phyloP scores from a whole-genome alignment of 192 early-diverging fungal species.

The Physocladia obscura region DNA sequence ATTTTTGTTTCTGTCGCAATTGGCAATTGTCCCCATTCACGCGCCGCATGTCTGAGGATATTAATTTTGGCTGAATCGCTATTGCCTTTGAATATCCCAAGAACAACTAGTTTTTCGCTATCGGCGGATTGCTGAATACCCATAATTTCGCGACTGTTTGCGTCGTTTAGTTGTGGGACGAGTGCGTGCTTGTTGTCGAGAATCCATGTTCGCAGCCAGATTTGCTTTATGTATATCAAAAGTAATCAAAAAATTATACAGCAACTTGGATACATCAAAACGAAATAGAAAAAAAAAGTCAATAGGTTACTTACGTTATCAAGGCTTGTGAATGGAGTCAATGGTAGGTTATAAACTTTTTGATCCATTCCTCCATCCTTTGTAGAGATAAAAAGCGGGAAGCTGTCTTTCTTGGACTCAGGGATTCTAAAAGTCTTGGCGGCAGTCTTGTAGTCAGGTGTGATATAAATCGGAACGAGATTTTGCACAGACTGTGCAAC shows the following conservation, averaged over 20 bases:
- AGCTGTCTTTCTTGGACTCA: neutral
- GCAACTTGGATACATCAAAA: too few relatives aligned
- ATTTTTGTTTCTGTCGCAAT: neutral
- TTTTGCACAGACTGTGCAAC: conserved; percentile 21
- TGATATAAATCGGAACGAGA: conserved; percentile 8
- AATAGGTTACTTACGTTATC: neutral
- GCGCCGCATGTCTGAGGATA: neutral
- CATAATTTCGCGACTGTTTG: conserved; percentile 68
- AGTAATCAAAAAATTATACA: neutral
- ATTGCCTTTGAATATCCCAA: conserved; percentile 56
- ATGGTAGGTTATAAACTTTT: conserved; percentile 13
- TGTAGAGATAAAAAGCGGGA: neutral
- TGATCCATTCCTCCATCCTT: conserved; percentile 28
- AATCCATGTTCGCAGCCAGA: conserved; percentile 16
- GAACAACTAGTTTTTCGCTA: conserved; percentile 55
- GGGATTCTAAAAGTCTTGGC: neutral
- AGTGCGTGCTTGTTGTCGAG: conserved; percentile 28
- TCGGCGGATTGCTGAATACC: conserved; percentile 31
- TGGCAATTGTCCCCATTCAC: neutral
- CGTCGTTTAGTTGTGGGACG: conserved; percentile 58
- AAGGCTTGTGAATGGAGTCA: conserved; percentile 10
- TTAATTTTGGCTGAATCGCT: neutral
- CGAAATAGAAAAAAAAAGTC: too few relatives aligned
- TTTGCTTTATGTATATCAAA: conserved; percentile 15
- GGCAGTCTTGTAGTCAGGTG: conserved; percentile 15